Evolutionary conservation across 2,329 filamentous ascomycete species (phyloP), one percentile per base, ranked within the genome.

Genomic region (Epichloe gansuensis): DNA sequence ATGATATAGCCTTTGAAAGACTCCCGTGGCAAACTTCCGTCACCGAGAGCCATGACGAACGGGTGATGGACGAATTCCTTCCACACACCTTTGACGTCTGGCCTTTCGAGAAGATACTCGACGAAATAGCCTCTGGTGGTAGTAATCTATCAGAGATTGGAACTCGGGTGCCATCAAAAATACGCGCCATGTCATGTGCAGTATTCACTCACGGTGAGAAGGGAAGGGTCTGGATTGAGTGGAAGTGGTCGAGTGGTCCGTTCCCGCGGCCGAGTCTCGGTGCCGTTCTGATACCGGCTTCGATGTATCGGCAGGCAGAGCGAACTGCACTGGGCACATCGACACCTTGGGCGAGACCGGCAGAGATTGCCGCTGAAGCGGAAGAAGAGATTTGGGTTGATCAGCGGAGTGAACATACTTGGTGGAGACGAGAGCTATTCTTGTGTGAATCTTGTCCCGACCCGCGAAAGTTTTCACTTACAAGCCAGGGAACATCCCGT

Each of bases 401-500:
- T 39, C 12, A 45, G 44, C 43, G 23, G 15, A 34, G 3, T 6
- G 31, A 25, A 8, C 3, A 23, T 8, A 21, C 27, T 11, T 3
- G 34, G 9, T 44, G 7, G 23, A 44, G 42, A 15, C 6, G 15
- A 3, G 7, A 11, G 25, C 9, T 4, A 2, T 31, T 17, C 11
- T 31, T 6, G 9, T 38, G 25, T 7, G 4, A 2, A 17, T 17
- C 11, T 31, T 12, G 9, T 38, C 34, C 7, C 21, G 12, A 12
- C 23, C 17, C 39, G 23, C 17, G 21, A 11, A 11, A 2, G 17
- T 8, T 15, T 12, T 31, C 34, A 73, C 82, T 71, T 67, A 87
- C 84, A 95, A 41, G 93, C 93, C 54, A 97, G 76, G 9, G 89
- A 94, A 64, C 93, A 98, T 4, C 93, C 93, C 0, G 93, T 97